Evolutionary conservation across 2,329 filamentous ascomycete species (phyloP), one percentile per base, ranked within the genome.

Genomic region (Dactylonectria macrodidyma): DNA sequence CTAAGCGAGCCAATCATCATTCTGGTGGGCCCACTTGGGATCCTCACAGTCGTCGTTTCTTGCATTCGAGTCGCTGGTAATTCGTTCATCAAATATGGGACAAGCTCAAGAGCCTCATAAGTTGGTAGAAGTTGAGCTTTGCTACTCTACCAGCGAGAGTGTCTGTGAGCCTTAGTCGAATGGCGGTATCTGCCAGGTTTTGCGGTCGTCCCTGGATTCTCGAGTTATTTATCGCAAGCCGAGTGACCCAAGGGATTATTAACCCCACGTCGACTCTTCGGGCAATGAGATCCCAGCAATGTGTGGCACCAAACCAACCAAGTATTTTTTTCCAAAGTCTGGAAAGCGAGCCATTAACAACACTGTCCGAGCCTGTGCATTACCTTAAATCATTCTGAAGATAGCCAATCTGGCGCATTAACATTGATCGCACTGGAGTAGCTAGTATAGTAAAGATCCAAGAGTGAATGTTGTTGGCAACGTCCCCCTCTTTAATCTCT

Each of bases 41-140:
- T 64, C n/a, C 7, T 64, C 6, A 64, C 61, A 3, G 61, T 54
- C 2, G 34, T 64, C 11, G 54, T 64, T 1, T 64, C 61, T 3
- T 24, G 26, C 3, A 64, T 64, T 14, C 61, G 61, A 5, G 61
- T 64, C 10, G 48, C 36, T 3, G 61, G 61, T n/a, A 24, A 24
- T 22, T 33, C 30, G 4, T 58, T 48, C 33, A 33, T 64, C 3
- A 56, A 55, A 6, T 46, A 34, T 64, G 1, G 61, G 61, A 6
- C 41, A 34, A 11, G 34, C 61, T 1, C 54, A 44, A 8, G 61
- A 64, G 47, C 44, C 52, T 3, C 52, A 58, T 1, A 54, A 16
- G 4, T 2, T 16, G 7, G 11, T 46, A 14, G 61, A 64, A 26
- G 36, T 48, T 5, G 61, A 64, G 24, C 46, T 64, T 3, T 58